Conservation (phyloP, 2,329 filamentous ascomycete genomes). For the Venturia oleaginea region DNA sequence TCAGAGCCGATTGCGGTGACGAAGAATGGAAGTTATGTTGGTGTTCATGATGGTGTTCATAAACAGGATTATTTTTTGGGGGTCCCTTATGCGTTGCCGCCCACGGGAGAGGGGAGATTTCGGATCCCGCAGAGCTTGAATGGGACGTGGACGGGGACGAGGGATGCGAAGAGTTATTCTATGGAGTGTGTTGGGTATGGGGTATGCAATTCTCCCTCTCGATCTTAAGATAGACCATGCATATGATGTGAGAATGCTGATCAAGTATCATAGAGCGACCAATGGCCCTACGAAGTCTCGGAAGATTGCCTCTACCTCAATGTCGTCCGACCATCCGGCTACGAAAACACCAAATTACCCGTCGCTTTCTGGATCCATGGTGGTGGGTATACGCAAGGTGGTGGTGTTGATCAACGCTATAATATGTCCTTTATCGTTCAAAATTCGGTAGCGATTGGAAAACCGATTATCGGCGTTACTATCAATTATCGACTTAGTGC, state of each 20-base stretch:
- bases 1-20: conserved; percentile 18
- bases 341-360: conserved; percentile 38
- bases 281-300: conserved; percentile 22
- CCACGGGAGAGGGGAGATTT: conserved; percentile 45
- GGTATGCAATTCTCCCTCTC: conserved; percentile 29
- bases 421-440: conserved; percentile 53
- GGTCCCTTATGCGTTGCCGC: conserved; percentile 49
- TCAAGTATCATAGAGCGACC: conserved; percentile 15
- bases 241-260: too few species aligned
- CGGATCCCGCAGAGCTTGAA: conserved; percentile 42
- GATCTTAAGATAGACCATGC: conserved; percentile 21
- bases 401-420: conserved; percentile 42
- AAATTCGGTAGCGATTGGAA: conserved; percentile 31
- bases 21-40: conserved; percentile 36
- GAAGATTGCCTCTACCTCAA: conserved; percentile 53
- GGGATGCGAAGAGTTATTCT: conserved; percentile 33
- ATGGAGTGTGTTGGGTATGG: conserved; percentile 25
- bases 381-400: conserved; percentile 38
- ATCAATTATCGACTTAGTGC: conserved; percentile 58
- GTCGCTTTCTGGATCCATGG: conserved; percentile 54
- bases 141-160: conserved; percentile 30
- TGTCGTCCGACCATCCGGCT: conserved; percentile 46
- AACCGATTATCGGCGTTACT: conserved; percentile 33
- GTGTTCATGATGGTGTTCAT: conserved; percentile 30
- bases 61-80: conserved; percentile 41